phyloP scores from a whole-genome alignment of 306 rosid species.

The Fagus sylvatica region DNA sequence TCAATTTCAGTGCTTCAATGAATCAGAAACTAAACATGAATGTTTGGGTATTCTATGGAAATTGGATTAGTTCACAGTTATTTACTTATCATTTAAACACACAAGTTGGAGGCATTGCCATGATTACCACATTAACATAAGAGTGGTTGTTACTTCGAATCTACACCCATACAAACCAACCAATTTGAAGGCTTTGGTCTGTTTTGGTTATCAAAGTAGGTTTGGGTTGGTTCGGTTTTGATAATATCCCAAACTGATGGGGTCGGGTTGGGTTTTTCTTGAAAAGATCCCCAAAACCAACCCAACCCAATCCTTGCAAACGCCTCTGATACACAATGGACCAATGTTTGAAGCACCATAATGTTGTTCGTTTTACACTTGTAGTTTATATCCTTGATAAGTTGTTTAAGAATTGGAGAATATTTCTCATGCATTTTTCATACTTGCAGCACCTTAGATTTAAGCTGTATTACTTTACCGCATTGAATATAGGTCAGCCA shows the following conservation, averaged over 20 bases:
- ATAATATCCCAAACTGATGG: too few relatives aligned
- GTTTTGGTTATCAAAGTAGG: too few relatives aligned
- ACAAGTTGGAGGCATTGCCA: neutral
- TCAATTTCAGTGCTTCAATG: neutral
- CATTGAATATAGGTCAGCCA: conserved; percentile 59
- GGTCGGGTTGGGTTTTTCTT: too few relatives aligned
- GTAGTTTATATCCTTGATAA: neutral
- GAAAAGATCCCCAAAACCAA: too few relatives aligned
- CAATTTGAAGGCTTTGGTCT: too few relatives aligned
- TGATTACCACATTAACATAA: neutral
- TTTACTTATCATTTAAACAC: neutral
- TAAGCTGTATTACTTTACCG: conserved; percentile 12
- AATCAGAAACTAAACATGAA: neutral
- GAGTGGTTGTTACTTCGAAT: neutral
- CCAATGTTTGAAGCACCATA: neutral
- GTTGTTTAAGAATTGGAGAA: neutral
- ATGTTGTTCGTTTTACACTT: neutral
- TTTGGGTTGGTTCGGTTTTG: too few relatives aligned
- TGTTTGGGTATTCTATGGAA: neutral
- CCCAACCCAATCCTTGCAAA: too few relatives aligned
- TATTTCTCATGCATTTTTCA: neutral
- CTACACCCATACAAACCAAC: neutral
- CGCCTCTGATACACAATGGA: neutral
- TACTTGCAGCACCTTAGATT: neutral
- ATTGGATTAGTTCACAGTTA: neutral